Percentiles rank a stretch among this genome's conserved stretches.
Evolutionary conservation across 257 asterid genomes (phyloP).

Genomic region (Penstemon newberryi): DNA sequence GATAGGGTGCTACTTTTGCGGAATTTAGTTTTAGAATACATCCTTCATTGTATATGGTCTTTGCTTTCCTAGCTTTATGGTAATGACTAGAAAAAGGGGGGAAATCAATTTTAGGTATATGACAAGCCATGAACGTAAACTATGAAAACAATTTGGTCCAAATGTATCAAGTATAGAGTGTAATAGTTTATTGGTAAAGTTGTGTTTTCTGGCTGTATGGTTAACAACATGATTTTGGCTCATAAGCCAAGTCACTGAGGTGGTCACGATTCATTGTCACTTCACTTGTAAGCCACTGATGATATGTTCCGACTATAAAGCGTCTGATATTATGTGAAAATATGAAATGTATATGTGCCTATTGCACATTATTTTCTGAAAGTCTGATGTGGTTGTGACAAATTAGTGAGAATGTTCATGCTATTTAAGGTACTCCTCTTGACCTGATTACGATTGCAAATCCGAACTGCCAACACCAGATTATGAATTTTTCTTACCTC

Average conservation of each 20-base stretch:
- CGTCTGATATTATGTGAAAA: no score
- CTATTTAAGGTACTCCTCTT: no score
- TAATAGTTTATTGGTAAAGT: constrained; percentile 1
- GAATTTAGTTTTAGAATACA: constrained; percentile 2
- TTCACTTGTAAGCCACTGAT: constrained; percentile 19
- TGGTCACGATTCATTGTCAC: constrained; percentile 28
- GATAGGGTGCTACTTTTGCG: constrained; percentile 16
- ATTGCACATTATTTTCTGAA: no score
- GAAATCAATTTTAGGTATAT: background rate
- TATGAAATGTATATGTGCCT: no score
- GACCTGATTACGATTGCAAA: no score
- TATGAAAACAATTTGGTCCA: no score
- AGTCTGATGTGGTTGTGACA: no score
- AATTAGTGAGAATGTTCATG: no score
- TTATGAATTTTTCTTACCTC: no score
- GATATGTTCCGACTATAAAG: no score
- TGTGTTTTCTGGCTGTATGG: constrained; percentile 22
- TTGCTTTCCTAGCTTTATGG: constrained; percentile 3
- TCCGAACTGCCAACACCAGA: no score
- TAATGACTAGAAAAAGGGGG: background rate
- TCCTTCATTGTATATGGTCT: constrained; percentile 22
- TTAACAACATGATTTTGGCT: constrained; percentile 31
- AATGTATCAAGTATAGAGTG: background rate
- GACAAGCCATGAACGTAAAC: background rate
- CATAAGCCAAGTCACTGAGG: constrained; percentile 35